Evolutionary conservation across 352 stramenopile genomes (phyloP), one percentile per base, ranked within the genome.

Genomic region (Phytophthora nicotianae): DNA sequence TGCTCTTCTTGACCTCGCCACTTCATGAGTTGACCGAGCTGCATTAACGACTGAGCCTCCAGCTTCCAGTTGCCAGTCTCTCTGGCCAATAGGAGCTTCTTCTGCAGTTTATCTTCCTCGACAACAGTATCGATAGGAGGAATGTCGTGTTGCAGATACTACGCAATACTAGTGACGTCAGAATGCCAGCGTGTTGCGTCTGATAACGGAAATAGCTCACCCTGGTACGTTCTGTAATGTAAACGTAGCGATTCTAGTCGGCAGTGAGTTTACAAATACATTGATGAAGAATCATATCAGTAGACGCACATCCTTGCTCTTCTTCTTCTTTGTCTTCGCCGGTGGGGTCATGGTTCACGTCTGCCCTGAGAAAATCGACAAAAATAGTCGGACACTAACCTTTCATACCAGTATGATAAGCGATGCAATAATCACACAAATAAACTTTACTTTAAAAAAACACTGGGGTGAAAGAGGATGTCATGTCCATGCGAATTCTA

Each of bases 11-110:
- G 64, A 0, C 79, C 79, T 48, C 85, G 77, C 84, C 84, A 93
- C 40, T 90, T 91, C 72, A 90, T 88, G 16, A 93, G 52, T 52
- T 93, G 82, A 2, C 84, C 84, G 1, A 93, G 69, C 43, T 89
- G 75, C 68, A 90, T 70, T 10, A 93, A 62, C 4, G 70, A 50
- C 27, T 90, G 71, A 14, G 84, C 79, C 49, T 93, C 80, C 11
- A 70, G 45, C 50, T 91, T 91, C 84, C 82, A 90, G 49, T 90
- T 63, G 0, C 56, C 41, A n/a, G 50, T 58, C 27, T 79, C 56
- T 9, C 67, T 71, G 2, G 84, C 84, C 20, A 71, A 29, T 4
- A 53, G 33, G 19, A 93, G 71, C 26, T 79, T 84, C 50, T 86
- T 89, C 5, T 66, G 51, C 20, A 93, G 43, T 45, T 89, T 93